Conservation (phyloP, 441 rosid species). For the Populus trichocarpa region DNA sequence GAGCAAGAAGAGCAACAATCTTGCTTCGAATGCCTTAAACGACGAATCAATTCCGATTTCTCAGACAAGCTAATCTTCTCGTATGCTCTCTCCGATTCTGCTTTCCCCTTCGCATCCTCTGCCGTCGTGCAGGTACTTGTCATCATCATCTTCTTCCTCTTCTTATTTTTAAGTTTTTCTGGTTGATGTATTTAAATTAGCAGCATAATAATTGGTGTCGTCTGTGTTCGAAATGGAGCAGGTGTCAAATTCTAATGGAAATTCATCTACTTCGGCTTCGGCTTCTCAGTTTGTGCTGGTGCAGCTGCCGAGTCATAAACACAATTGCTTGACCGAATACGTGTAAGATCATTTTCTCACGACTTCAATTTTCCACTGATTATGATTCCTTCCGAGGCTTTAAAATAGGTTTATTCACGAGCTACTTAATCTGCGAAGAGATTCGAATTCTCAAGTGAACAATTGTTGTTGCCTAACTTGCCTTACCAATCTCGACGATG, state of each 20-base stretch:
- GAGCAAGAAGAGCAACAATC: conserved; percentile 10
- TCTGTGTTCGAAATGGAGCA: conserved; percentile 31
- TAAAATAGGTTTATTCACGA: no score
- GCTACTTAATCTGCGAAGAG: neutral
- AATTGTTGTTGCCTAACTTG: neutral
- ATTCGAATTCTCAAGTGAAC: neutral
- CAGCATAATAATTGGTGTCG: neutral
- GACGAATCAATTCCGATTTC: conserved; percentile 64
- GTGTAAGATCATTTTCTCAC: conserved; percentile 37
- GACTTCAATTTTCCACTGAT: neutral
- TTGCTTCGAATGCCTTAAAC: conserved; percentile 76
- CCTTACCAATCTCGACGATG: neutral
- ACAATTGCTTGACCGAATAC: conserved; percentile 53
- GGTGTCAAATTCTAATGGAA: conserved; percentile 43
- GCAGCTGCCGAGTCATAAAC: conserved; percentile 36
- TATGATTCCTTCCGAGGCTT: neutral
- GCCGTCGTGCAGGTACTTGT: conserved; percentile 63
- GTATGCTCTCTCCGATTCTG: conserved; percentile 63
- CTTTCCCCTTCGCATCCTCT: conserved; percentile 70
- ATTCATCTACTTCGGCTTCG: conserved; percentile 22
- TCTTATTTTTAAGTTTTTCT: neutral
- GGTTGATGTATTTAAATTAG: neutral
- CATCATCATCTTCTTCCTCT: no score
- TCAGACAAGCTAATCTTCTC: conserved; percentile 54
- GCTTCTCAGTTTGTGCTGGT: conserved; percentile 55